Conservation (phyloP, 495 filamentous ascomycete species). For the Penicillium salamii region DNA sequence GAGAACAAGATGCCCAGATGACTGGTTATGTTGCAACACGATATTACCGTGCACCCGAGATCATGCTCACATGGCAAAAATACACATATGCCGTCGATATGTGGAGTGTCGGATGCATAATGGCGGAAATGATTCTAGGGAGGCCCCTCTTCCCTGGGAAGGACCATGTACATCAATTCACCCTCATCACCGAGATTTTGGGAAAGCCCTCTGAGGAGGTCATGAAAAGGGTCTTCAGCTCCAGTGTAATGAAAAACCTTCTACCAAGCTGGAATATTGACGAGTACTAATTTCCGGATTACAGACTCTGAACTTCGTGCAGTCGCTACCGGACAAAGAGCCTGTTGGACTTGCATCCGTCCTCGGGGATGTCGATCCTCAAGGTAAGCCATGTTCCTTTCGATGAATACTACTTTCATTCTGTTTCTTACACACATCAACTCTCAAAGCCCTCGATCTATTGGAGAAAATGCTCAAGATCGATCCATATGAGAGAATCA, state of each 20-base stretch:
- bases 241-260: not conserved
- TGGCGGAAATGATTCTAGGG: constrained; percentile 91
- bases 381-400: constrained; percentile 7
- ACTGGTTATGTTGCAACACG: constrained; percentile 83
- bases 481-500: constrained; percentile 80
- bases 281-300: not conserved
- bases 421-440: no score
- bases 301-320: not conserved
- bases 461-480: constrained; percentile 91
- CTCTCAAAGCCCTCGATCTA: constrained; percentile 68
- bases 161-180: constrained; percentile 93
- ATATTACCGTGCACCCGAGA: constrained; percentile 92
- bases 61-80: constrained; percentile 97
- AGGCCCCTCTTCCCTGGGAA: constrained; percentile 92
- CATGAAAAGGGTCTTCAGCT: constrained; percentile 9
- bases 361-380: constrained; percentile 4
- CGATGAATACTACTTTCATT: no score
- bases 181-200: constrained; percentile 87
- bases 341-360: not conserved
- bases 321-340: constrained; percentile 2
- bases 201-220: constrained; percentile 75
- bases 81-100: constrained; percentile 95
- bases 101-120: constrained; percentile 93
- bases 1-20: constrained; percentile 93
- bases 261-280: no score